Conservation (phyloP, 2,329 filamentous ascomycete species). For the Fusarium bulbicola region DNA sequence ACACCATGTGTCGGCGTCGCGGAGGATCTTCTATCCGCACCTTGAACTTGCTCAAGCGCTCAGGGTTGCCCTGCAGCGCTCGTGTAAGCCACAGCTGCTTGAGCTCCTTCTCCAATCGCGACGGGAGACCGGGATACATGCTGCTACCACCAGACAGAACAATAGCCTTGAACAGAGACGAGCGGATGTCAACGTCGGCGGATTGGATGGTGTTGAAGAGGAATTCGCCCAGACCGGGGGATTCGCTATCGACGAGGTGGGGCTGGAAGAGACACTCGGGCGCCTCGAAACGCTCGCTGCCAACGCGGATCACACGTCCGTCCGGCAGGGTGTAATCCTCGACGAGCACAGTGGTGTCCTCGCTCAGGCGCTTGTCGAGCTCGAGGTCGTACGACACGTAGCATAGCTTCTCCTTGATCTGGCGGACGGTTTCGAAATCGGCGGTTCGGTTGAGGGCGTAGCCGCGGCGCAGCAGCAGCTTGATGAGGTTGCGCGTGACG, state of each 20-base stretch:
- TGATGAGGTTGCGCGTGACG: constrained; percentile 98
- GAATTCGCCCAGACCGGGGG: constrained; percentile 95
- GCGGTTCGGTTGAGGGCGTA: constrained; percentile 98
- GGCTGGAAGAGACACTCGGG: constrained; percentile 99
- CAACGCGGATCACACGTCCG: constrained; percentile 93
- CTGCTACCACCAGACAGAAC: constrained; percentile 95
- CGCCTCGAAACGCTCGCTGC: constrained; percentile 96
- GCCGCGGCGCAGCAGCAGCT: constrained; percentile 88
- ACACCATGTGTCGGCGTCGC: constrained; percentile 98
- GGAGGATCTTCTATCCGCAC: constrained; percentile 98
- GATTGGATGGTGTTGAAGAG: constrained; percentile 98
- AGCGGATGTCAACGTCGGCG: constrained; percentile 93
- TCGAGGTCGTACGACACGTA: constrained; percentile 99
- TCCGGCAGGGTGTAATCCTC: constrained; percentile 98
- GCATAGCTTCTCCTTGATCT: constrained; percentile 99
- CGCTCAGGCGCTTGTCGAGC: constrained; percentile 92
- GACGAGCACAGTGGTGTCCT: constrained; percentile 96
- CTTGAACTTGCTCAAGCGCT: constrained; percentile 98
- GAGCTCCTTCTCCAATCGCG: constrained; percentile 94
- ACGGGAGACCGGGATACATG: constrained; percentile 98
- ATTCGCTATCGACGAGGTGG: constrained; percentile 96
- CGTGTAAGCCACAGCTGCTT: constrained; percentile 98
- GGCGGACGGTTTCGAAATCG: constrained; percentile 97
- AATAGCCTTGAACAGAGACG: constrained; percentile 95
- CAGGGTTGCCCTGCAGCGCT: constrained; percentile 89